Percentiles rank a stretch among this genome's conserved stretches.
These are phyloP conservation scores for Thyridium curvatum DNA, from an alignment of 2,329 filamentous ascomycete species.

Conservation along the genomic window DNA sequence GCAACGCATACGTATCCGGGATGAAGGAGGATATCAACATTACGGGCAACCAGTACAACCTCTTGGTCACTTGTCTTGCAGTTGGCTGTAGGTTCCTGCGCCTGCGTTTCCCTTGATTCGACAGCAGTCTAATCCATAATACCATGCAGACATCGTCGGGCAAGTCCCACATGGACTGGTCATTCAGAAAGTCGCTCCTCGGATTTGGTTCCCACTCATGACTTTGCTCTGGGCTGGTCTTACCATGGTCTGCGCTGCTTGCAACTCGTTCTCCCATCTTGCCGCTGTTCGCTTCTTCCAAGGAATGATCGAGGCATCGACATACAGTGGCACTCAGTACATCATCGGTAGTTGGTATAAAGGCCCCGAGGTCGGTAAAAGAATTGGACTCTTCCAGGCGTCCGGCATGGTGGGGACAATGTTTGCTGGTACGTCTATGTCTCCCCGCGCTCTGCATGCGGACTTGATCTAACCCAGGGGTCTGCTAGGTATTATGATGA, in stretches of 20 bases:
- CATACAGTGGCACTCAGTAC: slow-evolving; percentile 32
- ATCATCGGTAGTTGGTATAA: slow-evolving; percentile 36
- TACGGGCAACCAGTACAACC: slow-evolving; percentile 33
- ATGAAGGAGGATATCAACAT: slow-evolving; percentile 39
- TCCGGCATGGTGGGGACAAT: slow-evolving; percentile 45
- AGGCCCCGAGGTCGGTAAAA: slow-evolving; percentile 41
- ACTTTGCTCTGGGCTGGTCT: slow-evolving; percentile 41
- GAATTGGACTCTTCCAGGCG: slow-evolving; percentile 45
- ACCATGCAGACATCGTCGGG: slow-evolving; percentile 18
- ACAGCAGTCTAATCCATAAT: background rate
- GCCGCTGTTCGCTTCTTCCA: slow-evolving; percentile 33
- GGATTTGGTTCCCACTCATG: slow-evolving; percentile 41
- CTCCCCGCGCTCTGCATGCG: no score
- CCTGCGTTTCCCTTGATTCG: no score
- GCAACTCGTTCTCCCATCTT: slow-evolving; percentile 19
- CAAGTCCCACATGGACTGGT: slow-evolving; percentile 38
- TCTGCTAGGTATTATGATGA: slow-evolving; percentile 32
- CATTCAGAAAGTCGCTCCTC: slow-evolving; percentile 40
- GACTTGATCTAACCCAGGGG: no score
- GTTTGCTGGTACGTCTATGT: slow-evolving; percentile 34
- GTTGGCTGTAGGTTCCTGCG: slow-evolving; percentile 23
- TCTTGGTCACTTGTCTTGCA: slow-evolving; percentile 29
- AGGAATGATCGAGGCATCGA: slow-evolving; percentile 29
- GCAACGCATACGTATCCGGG: slow-evolving; percentile 41
- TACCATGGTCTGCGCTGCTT: slow-evolving; percentile 24